These are phyloP conservation scores for Plasmodium inui DNA, from an alignment of 169 alveolate genomes.

Conservation along the genomic window DNA sequence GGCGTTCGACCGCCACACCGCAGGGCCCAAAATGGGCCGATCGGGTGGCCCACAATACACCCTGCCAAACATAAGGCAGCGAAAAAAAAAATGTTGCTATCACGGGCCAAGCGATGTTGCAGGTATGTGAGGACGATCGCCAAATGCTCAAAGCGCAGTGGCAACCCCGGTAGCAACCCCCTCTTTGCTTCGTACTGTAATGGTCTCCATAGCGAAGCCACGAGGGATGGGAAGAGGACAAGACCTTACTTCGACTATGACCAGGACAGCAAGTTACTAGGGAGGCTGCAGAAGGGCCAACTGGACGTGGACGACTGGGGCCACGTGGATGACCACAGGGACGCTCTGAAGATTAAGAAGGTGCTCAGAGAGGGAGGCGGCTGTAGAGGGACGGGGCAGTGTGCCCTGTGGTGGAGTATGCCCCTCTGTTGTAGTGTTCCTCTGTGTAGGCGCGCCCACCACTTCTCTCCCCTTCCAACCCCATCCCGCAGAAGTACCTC, in stretches of 20 bases:
- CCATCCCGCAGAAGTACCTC: conserved; percentile 27
- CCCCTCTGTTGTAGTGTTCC: background rate
- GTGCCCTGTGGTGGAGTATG: background rate
- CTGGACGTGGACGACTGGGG: background rate
- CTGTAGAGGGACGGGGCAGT: background rate
- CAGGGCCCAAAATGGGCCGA: background rate
- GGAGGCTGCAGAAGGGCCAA: conserved; percentile 10
- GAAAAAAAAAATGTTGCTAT: conserved; percentile 19
- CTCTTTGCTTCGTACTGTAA: background rate
- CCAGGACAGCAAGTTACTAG: conserved; percentile 31
- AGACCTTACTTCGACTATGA: conserved; percentile 27
- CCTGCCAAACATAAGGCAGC: background rate
- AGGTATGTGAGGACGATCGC: background rate
- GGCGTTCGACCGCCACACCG: background rate
- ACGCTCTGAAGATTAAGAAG: conserved; percentile 32
- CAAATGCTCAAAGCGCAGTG: background rate
- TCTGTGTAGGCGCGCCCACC: background rate
- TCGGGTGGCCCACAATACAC: background rate
- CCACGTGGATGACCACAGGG: conserved; percentile 5
- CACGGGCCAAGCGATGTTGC: background rate
- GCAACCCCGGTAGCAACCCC: background rate
- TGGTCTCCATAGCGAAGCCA: background rate
- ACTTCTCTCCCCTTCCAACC: background rate
- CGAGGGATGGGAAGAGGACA: background rate
- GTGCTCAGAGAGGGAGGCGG: background rate